Evolutionary conservation across 768 basidiomycete species (phyloP).

Genomic region (Fomitopsis pulvina): DNA sequence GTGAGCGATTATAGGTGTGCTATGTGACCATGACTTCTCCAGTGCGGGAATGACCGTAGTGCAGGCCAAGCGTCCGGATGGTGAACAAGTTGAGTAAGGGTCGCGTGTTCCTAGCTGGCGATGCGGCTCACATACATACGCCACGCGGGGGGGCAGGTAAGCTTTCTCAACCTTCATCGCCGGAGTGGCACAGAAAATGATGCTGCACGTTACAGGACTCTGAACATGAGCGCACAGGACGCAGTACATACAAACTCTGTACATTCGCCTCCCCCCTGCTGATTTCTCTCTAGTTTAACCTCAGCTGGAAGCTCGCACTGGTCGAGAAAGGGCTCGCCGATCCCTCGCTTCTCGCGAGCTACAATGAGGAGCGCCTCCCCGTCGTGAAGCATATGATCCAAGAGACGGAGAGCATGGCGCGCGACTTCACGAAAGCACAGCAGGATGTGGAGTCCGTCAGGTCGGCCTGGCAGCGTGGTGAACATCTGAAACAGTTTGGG

Average conservation of each 20-base stretch:
- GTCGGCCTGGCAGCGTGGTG: background rate
- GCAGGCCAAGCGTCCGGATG: no score
- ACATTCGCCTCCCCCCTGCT: background rate
- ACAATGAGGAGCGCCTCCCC: conserved; percentile 25
- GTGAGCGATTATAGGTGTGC: no score
- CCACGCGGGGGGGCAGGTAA: no score
- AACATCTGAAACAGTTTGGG: conserved; percentile 30
- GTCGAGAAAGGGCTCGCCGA: conserved; percentile 20
- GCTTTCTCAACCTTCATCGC: no score
- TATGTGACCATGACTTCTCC: no score
- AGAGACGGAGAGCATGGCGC: conserved; percentile 8
- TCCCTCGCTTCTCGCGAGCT: conserved; percentile 21
- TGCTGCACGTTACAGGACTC: no score
- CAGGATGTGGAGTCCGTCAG: no score
- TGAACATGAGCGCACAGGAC: conserved; percentile 25
- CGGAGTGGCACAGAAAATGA: no score
- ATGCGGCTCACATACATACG: no score
- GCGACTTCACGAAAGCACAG: background rate
- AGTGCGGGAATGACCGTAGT: no score
- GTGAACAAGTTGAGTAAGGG: no score
- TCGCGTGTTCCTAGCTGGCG: no score
- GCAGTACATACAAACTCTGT: conserved; percentile 14
- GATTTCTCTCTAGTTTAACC: conserved; percentile 17
- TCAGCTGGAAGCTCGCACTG: conserved; percentile 26
- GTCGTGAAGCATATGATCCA: conserved; percentile 25